Conservation (phyloP, 1,284 basidiomycete species). For the Irpex rosettiformis region DNA sequence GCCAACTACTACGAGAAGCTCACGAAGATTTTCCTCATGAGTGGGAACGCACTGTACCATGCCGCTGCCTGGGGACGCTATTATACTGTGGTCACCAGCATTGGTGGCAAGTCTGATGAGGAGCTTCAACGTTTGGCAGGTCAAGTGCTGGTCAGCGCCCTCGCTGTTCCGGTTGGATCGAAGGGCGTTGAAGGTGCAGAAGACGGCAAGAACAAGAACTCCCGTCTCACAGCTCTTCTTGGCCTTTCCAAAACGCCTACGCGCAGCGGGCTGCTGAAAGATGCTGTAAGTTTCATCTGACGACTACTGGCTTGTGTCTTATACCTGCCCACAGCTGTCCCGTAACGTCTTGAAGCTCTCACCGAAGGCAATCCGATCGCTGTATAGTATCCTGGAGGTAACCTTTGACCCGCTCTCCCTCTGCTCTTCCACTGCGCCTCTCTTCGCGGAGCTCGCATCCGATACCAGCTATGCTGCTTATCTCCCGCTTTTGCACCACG, state of each 20-base stretch:
- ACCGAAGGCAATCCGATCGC: slow-evolving; percentile 69
- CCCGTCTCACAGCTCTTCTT: slow-evolving; percentile 82
- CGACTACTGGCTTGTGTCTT: neutral
- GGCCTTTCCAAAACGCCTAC: slow-evolving; percentile 87
- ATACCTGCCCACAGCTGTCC: slow-evolving; percentile 49
- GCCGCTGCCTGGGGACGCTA: slow-evolving; percentile 96
- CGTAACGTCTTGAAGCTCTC: slow-evolving; percentile 87
- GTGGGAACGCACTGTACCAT: slow-evolving; percentile 93
- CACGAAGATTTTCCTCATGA: slow-evolving; percentile 93
- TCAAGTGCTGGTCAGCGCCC: slow-evolving; percentile 89
- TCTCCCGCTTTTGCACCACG: slow-evolving; percentile 87
- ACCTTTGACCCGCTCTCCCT: slow-evolving; percentile 95
- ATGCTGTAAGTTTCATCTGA: slow-evolving; percentile 60
- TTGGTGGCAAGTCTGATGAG: slow-evolving; percentile 70
- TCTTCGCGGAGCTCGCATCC: slow-evolving; percentile 65
- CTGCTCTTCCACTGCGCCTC: slow-evolving; percentile 79
- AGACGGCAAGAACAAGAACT: slow-evolving; percentile 73
- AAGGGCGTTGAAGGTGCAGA: slow-evolving; percentile 64
- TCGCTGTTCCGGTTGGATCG: slow-evolving; percentile 89
- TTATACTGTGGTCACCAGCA: slow-evolving; percentile 63
- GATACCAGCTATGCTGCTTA: slow-evolving; percentile 72
- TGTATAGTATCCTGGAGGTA: slow-evolving; percentile 91
- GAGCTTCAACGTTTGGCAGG: slow-evolving; percentile 84
- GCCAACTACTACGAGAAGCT: slow-evolving; percentile 99
- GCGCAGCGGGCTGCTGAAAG: slow-evolving; percentile 79